phyloP scores from a whole-genome alignment of 495 filamentous ascomycete species.

The Talaromyces ruber region DNA sequence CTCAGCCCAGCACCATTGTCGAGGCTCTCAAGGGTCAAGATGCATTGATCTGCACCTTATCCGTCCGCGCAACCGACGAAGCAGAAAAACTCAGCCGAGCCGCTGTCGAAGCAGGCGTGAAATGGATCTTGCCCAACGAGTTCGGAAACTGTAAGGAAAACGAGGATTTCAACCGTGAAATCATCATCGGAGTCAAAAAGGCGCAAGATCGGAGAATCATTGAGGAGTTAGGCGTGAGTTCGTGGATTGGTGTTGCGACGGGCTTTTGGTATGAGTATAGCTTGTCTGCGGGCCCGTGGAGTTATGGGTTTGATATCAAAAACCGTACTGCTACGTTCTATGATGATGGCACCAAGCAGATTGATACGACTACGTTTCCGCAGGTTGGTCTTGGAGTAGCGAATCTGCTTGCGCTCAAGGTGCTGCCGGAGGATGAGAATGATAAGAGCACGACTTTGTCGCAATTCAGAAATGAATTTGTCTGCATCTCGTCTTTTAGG shows the following conservation, averaged over 20 bases:
- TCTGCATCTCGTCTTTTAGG: constrained; percentile 37
- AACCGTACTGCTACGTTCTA: constrained; percentile 31
- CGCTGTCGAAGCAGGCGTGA: constrained; percentile 52
- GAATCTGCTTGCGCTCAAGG: constrained; percentile 29
- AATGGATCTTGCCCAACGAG: constrained; percentile 56
- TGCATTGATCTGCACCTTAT: constrained; percentile 52
- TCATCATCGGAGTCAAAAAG: constrained; percentile 11
- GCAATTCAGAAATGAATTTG: constrained; percentile 28
- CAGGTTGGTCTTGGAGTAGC: constrained; percentile 40
- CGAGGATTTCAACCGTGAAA: constrained; percentile 24
- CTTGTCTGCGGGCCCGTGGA: constrained; percentile 21
- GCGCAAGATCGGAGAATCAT: constrained; percentile 21
- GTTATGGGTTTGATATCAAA: constrained; percentile 40
- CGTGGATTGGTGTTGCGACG: constrained; percentile 40
- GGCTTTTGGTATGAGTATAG: constrained; percentile 50
- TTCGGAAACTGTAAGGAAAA: constrained; percentile 36
- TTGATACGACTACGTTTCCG: constrained; percentile 30
- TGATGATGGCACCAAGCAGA: constrained; percentile 37
- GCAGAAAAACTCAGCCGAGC: constrained; percentile 47
- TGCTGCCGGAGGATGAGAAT: constrained; percentile 38
- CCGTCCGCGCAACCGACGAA: constrained; percentile 24
- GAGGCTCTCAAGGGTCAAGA: constrained; percentile 43
- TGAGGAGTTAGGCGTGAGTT: constrained; percentile 30
- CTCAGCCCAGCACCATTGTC: constrained; percentile 31
- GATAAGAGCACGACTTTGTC: constrained; percentile 18